Evolutionary conservation across 177 flowering plant species (phyloP), one percentile per base, ranked within the genome.

Genomic region (Vitis hybrid): DNA sequence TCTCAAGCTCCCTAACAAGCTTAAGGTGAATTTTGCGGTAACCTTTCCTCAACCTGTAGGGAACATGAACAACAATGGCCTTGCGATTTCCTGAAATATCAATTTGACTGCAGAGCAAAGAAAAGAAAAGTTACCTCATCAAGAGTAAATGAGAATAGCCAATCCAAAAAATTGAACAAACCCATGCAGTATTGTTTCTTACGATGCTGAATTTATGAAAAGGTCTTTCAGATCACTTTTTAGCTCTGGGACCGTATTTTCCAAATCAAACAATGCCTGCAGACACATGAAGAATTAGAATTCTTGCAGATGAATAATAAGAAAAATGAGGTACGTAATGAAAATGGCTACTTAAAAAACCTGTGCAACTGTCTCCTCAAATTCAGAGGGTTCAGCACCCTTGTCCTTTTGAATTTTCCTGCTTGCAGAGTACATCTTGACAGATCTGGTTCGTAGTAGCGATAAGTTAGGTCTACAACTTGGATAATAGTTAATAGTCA

Each of bases 1-100:
- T 93, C 82, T 93, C 98, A 48, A 93, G 87, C 79, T 93, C 98
- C 56, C 98, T 83, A 30, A 91, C 98, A 71, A 93, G 98, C 86
- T 81, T 85, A 52, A 86, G 82, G 73, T 93, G 98, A 74, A 91
- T 82, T 80, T 93, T 93, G 54, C 93, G 85, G 79, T 73, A 93
- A 67, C 88, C 87, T 77, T 91, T 93, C 79, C 97, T 81, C 72
- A 93, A 73, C 68, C 98, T 78, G 82, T 84, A 93, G 15, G 98
- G 98, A 40, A 86, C 86, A 80, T 91, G 90, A 72, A 93, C 79
- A 40, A 93, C 94, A 66, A 91, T 87, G 50, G 98, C 95, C 75
- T 89, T 91, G 30, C 88, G 80, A 66, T 81, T 80, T 59, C 93
- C 90, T 72, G 92, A 74, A 27, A 91, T 86, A 91, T 91, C 98